Conservation (phyloP, 805 yeast species). For the Metschnikowia cubensis region DNA sequence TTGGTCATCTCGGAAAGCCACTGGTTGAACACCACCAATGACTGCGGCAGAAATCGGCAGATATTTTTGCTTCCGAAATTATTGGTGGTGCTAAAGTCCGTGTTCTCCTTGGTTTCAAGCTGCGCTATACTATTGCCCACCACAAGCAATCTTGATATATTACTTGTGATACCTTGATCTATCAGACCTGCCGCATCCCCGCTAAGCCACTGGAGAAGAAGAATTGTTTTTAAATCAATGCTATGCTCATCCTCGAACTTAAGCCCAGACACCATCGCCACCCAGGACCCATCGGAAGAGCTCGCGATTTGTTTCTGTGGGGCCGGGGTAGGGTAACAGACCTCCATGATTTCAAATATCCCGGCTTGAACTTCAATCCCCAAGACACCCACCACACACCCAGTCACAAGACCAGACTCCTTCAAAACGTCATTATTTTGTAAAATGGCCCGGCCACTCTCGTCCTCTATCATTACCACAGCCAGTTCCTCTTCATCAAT, state of each 20-base stretch:
- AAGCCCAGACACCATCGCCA: constrained; percentile 79
- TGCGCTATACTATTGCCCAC: constrained; percentile 67
- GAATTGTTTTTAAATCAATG: constrained; percentile 44
- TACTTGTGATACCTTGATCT: constrained; percentile 22
- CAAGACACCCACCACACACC: constrained; percentile 77
- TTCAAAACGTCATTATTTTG: constrained; percentile 57
- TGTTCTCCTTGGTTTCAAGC: constrained; percentile 19
- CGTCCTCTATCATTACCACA: constrained; percentile 75
- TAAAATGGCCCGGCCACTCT: constrained; percentile 78
- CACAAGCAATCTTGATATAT: constrained; percentile 52
- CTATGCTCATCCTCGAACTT: constrained; percentile 46
- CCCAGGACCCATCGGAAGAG: constrained; percentile 11
- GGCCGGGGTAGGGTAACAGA: constrained; percentile 64
- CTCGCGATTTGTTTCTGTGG: constrained; percentile 43
- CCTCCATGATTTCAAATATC: constrained; percentile 75
- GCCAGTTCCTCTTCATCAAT: constrained; percentile 49
- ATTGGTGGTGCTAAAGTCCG: constrained; percentile 32
- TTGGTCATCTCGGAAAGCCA: constrained; percentile 54
- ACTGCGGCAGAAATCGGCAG: constrained; percentile 46
- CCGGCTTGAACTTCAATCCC: constrained; percentile 88
- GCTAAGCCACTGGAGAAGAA: constrained; percentile 63
- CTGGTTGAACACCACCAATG: constrained; percentile 54
- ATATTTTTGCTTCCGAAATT: constrained; percentile 51
- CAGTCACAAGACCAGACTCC: constrained; percentile 69
- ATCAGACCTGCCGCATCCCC: constrained; percentile 58